These are phyloP conservation scores for Phytopythium ostracodes DNA, from an alignment of 352 stramenopile species.

Conservation along the genomic window DNA sequence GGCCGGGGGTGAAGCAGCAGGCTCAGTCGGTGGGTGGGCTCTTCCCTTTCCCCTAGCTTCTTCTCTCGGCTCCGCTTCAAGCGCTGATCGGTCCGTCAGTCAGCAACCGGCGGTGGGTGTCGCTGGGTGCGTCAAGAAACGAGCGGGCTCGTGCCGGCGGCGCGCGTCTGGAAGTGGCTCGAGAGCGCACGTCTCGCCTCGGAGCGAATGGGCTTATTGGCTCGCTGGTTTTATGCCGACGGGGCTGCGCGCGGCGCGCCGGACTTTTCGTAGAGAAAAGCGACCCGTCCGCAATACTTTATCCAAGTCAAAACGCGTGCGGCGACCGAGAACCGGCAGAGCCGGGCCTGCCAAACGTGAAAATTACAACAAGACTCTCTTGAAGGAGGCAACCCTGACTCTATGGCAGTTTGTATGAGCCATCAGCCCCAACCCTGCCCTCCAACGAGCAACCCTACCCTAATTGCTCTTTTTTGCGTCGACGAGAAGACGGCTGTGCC, in stretches of 20 bases:
- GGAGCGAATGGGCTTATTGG: too few relatives aligned
- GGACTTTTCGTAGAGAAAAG: too few relatives aligned
- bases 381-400: background rate
- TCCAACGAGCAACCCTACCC: conserved; percentile 3
- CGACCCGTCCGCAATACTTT: too few relatives aligned
- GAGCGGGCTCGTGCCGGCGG: background rate
- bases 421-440: background rate
- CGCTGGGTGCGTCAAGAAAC: background rate
- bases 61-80: background rate
- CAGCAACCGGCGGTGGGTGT: background rate
- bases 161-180: conserved; percentile 4
- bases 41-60: background rate
- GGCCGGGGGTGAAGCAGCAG: background rate
- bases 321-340: background rate
- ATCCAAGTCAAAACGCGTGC: too few relatives aligned
- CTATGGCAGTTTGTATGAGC: background rate
- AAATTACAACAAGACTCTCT: too few relatives aligned
- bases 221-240: too few relatives aligned
- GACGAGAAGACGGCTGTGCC: background rate
- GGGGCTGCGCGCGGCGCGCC: too few relatives aligned
- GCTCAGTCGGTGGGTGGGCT: too few relatives aligned
- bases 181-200: too few relatives aligned
- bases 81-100: background rate
- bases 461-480: conserved; percentile 1
- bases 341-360: background rate